Conservation (phyloP, 192 early-diverging fungal genomes). For the Anaeromyces robustus region DNA sequence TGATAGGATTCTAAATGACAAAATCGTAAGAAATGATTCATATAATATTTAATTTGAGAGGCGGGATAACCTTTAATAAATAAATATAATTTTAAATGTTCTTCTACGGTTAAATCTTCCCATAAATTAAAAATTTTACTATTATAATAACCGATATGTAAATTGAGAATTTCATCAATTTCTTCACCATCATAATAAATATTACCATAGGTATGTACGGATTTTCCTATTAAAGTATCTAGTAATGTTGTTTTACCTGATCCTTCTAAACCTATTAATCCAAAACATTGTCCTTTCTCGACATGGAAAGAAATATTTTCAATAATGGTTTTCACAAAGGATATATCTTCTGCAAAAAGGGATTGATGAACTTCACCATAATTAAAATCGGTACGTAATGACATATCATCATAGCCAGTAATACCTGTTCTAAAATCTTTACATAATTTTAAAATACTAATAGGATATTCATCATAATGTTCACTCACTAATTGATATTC, state of each 20-base stretch:
- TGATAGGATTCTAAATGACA: neutral
- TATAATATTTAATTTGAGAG: neutral
- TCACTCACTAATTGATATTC: too few relatives aligned
- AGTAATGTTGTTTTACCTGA: neutral
- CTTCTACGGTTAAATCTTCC: neutral
- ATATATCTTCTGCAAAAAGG: neutral
- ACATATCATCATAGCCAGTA: neutral
- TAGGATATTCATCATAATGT: too few relatives aligned
- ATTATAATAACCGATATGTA: neutral
- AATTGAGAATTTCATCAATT: neutral
- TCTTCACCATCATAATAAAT: neutral
- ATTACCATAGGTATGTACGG: neutral
- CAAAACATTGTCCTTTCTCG: neutral
- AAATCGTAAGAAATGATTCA: neutral
- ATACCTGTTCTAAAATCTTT: too few relatives aligned
- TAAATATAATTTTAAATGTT: neutral
- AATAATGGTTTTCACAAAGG: neutral
- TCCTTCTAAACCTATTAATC: neutral
- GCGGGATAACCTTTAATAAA: neutral
- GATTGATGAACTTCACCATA: neutral
- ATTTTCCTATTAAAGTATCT: neutral
- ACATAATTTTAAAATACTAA: too few relatives aligned
- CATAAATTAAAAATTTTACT: neutral
- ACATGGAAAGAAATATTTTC: neutral
- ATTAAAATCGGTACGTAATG: neutral